Conservation (phyloP, 2,329 filamentous ascomycete genomes). For the Pseudocercospora fuligena region DNA sequence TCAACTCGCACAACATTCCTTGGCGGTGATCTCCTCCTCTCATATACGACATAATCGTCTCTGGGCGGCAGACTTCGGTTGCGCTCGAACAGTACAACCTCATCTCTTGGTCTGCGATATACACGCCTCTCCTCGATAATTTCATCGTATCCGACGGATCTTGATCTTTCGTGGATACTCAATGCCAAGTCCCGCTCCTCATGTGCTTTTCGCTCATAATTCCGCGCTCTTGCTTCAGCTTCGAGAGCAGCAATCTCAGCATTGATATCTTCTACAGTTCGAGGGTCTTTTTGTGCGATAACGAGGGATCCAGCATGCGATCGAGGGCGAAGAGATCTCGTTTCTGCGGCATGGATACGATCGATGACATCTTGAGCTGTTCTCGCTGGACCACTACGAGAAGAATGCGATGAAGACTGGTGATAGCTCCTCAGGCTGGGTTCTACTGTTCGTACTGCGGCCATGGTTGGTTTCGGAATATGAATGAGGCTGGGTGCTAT, state of each 20-base stretch:
- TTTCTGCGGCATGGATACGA: constrained; percentile 9
- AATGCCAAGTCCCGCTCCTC: constrained; percentile 45
- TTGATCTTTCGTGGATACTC: constrained; percentile 48
- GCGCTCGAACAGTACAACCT: constrained; percentile 23
- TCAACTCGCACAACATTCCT: constrained; percentile 71
- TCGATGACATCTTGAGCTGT: constrained; percentile 12
- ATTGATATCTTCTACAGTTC: constrained; percentile 67
- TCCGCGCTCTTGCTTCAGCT: constrained; percentile 59
- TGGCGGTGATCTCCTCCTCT: constrained; percentile 49
- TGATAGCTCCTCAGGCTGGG: constrained; percentile 5
- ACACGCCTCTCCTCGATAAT: constrained; percentile 54
- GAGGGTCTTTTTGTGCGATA: constrained; percentile 20
- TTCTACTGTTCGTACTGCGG: background rate
- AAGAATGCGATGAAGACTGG: constrained; percentile 1
- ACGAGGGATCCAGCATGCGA: constrained; percentile 25
- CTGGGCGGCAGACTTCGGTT: constrained; percentile 34
- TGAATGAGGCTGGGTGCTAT: background rate
- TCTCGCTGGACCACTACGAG: constrained; percentile 3
- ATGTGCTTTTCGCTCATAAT: constrained; percentile 61
- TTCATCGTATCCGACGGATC: constrained; percentile 52
- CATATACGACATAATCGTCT: constrained; percentile 63
- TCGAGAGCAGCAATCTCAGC: constrained; percentile 76
- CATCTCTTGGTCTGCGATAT: constrained; percentile 40
- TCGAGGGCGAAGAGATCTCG: constrained; percentile 7
- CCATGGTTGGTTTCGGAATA: background rate